Base-by-base conservation (phyloP, 2,329 filamentous ascomycete genomes). In the Graphiopsis chlorocephala region DNA sequence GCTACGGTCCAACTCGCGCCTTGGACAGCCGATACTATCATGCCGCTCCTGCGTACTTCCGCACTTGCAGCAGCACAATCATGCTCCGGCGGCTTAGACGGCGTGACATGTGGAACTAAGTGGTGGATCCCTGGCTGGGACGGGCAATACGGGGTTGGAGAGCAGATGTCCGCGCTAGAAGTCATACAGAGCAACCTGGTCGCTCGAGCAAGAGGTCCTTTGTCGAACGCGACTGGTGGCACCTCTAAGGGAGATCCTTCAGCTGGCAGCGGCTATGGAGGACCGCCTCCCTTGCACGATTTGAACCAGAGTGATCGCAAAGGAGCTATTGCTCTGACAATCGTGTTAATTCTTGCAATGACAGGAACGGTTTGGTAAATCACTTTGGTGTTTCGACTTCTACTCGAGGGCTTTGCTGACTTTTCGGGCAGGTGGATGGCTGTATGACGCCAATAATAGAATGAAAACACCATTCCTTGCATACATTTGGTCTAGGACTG, bases 151-250 rank as follows among this genome's bases (percentile, higher is more conserved):
- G 84, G 84, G 1, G 83, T 85, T 1, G 84, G 84, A 3, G 81
- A 86, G 72, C 82, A 86, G 73, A 85, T 87, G 83, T 81, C 79
- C 61, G 84, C 83, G 0, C 77, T 88, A 6, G 83, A 83, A 56
- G 79, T 83, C 55, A 80, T 87, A 56, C 74, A 79, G 63, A 79
- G 78, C 47, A 74, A 80, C 61, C 74, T 78, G 25, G 76, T 83
- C 14, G 67, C 74, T 10, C 63, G 70, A 11, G 75, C 79, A 0
- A 67, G 71, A 7, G 77, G 78, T 5, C 75, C 80, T 14, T 76
- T 86, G 4, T 82, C 80, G 14, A 80, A 82, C 64, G 70, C 72
- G 1, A 84, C 79, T 17, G 85, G 85, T 53, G 85, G 84, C 59
- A 84, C 80, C 20, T 82, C 78, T 29, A 68, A 74, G 65, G 82